A percentile compares a stretch with the other conserved stretches of the same genome.
phyloP scores from a whole-genome alignment of 352 stramenopile species.

The Blastocystis sp. region DNA sequence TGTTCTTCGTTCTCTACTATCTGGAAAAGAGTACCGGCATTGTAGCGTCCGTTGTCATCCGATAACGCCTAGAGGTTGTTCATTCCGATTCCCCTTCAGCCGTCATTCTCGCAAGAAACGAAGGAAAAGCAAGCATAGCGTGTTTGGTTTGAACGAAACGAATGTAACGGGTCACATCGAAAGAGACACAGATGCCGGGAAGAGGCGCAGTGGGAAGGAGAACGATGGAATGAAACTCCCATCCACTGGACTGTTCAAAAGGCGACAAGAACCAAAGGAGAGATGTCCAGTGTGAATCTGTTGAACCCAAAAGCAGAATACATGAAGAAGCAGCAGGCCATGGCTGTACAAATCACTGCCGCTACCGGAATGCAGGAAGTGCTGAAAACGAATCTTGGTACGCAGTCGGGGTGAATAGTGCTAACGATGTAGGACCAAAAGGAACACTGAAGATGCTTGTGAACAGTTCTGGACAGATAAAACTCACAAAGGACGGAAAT shows the following conservation, averaged over 20 bases:
- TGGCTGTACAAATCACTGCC: constrained; percentile 95
- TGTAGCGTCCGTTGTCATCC: neutral
- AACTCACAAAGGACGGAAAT: constrained; percentile 99
- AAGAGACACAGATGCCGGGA: neutral
- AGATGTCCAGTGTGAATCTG: constrained; percentile 75
- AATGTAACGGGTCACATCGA: neutral
- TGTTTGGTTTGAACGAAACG: neutral
- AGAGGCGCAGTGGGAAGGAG: neutral
- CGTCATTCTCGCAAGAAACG: constrained; percentile 1
- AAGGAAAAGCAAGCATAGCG: neutral
- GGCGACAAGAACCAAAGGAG: neutral
- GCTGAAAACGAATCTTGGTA: constrained; percentile 88
- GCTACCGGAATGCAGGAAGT: constrained; percentile 94
- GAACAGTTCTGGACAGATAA: constrained; percentile 96
- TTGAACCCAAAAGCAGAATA: constrained; percentile 95
- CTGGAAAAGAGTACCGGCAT: neutral
- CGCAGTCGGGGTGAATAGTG: constrained; percentile 74
- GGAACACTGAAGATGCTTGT: constrained; percentile 99
- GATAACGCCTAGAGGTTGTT: constrained; percentile 13
- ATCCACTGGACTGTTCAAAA: neutral
- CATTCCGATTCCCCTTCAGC: neutral
- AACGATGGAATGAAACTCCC: neutral
- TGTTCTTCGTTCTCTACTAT: constrained; percentile 10
- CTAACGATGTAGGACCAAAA: constrained; percentile 82
- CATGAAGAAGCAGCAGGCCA: constrained; percentile 91